phyloP scores from a whole-genome alignment of 148 eudicot species.

The Hydrangea macrophylla region DNA sequence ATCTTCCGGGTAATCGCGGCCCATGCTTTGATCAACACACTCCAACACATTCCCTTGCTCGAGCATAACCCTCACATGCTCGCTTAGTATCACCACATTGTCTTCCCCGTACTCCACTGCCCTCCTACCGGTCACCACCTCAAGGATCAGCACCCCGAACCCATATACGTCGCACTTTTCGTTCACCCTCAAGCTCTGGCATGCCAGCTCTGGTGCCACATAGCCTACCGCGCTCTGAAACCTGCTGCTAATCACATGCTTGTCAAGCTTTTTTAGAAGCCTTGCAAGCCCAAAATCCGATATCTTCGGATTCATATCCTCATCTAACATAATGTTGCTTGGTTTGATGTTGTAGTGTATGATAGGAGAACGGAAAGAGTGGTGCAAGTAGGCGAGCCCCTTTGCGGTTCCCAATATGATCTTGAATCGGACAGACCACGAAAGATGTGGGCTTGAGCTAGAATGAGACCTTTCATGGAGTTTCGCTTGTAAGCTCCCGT shows the following conservation, averaged over 20 bases:
- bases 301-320: slow-evolving; percentile 61
- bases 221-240: slow-evolving; percentile 85
- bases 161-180: slow-evolving; percentile 94
- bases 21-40: slow-evolving; percentile 69
- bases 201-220: slow-evolving; percentile 86
- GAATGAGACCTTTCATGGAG: slow-evolving; percentile 57
- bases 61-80: slow-evolving; percentile 66
- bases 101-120: slow-evolving; percentile 90
- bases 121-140: slow-evolving; percentile 75
- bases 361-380: slow-evolving; percentile 74
- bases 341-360: slow-evolving; percentile 91
- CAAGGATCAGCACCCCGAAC: slow-evolving; percentile 78
- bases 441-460: slow-evolving; percentile 44
- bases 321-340: slow-evolving; percentile 75
- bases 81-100: slow-evolving; percentile 64
- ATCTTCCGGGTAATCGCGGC: slow-evolving; percentile 66
- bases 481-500: slow-evolving; percentile 62
- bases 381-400: slow-evolving; percentile 85
- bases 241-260: slow-evolving; percentile 45
- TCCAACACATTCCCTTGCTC: slow-evolving; percentile 79
- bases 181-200: slow-evolving; percentile 80
- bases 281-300: slow-evolving; percentile 80
- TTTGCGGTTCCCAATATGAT: slow-evolving; percentile 80
- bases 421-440: slow-evolving; percentile 68
- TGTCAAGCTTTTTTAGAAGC: slow-evolving; percentile 58